Percentiles rank a stretch among this genome's conserved stretches.
Conservation (phyloP, 2,329 filamentous ascomycete species). For the Trichoderma gracile region DNA sequence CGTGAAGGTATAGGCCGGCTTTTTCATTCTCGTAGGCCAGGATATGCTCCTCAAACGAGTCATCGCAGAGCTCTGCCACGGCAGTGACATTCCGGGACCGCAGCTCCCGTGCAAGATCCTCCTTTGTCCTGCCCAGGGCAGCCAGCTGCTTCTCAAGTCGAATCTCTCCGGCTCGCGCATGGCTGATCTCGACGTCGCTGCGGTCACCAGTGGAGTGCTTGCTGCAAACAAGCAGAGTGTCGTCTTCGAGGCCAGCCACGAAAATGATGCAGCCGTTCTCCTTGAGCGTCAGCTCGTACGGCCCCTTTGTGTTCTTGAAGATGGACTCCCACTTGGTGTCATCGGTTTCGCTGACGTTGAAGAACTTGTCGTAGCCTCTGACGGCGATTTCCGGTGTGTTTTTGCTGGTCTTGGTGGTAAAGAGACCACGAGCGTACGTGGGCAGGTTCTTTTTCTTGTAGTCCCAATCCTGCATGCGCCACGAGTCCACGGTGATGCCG, state of each 20-base stretch:
- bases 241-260: constrained; percentile 86
- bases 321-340: constrained; percentile 85
- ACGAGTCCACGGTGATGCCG: constrained; percentile 76
- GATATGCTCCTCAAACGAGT: constrained; percentile 95
- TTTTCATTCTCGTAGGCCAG: constrained; percentile 80
- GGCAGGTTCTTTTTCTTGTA: constrained; percentile 87
- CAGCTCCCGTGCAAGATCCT: constrained; percentile 75
- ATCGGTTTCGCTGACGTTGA: constrained; percentile 82
- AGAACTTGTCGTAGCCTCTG: constrained; percentile 98
- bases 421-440: constrained; percentile 89
- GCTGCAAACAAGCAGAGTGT: constrained; percentile 91
- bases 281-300: constrained; percentile 94
- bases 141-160: constrained; percentile 81
- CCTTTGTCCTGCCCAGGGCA: constrained; percentile 72
- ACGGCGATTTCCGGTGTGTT: constrained; percentile 76
- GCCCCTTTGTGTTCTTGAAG: constrained; percentile 71
- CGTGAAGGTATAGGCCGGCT: constrained; percentile 91
- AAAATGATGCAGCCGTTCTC: constrained; percentile 99
- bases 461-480: constrained; percentile 93
- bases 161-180: constrained; percentile 78
- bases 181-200: constrained; percentile 70
- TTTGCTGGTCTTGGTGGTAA: constrained; percentile 72
- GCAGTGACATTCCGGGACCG: constrained; percentile 84
- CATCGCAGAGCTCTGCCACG: constrained; percentile 94
- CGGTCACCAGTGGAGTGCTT: constrained; percentile 92